Percentiles rank a stretch among this genome's conserved stretches.
Conservation (phyloP, 805 yeast genomes). For the Saturnispora hagleri region DNA sequence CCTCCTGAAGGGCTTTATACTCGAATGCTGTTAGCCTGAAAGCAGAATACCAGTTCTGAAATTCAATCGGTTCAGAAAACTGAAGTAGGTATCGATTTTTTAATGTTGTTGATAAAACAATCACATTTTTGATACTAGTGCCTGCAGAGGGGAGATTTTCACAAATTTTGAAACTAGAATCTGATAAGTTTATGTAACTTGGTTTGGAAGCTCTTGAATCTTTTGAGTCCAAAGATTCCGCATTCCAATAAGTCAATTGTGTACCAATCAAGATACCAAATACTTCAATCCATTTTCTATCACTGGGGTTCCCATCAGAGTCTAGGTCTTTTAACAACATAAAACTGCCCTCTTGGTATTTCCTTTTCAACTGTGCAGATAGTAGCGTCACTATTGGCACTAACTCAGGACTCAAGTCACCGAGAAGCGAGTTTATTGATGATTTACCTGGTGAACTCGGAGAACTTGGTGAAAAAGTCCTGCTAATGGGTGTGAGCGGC, state of each 20-base stretch:
- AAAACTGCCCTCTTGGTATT: conserved; percentile 69
- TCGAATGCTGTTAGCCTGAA: conserved; percentile 75
- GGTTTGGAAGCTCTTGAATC: conserved; percentile 37
- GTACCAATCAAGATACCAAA: conserved; percentile 88
- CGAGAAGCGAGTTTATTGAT: background rate
- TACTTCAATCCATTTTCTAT: conserved; percentile 84
- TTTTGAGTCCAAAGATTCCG: conserved; percentile 45
- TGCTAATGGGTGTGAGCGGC: background rate
- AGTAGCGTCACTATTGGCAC: conserved; percentile 67
- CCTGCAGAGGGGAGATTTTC: conserved; percentile 52
- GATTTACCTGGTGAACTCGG: background rate
- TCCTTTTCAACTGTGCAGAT: conserved; percentile 65
- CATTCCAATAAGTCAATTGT: conserved; percentile 90
- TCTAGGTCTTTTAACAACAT: conserved; percentile 65
- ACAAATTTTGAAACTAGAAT: conserved; percentile 74
- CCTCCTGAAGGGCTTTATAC: conserved; percentile 78
- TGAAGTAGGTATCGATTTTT: conserved; percentile 83
- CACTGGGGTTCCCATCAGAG: conserved; percentile 80
- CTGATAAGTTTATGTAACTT: conserved; percentile 82
- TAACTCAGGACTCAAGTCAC: conserved; percentile 31
- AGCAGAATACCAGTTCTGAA: conserved; percentile 74
- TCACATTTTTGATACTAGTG: conserved; percentile 64
- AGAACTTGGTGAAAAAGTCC: background rate
- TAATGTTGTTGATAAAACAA: conserved; percentile 86
- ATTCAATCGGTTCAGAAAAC: conserved; percentile 54